phyloP scores from a whole-genome alignment of 495 filamentous ascomycete species.

The Aspergillus nidulans region DNA sequence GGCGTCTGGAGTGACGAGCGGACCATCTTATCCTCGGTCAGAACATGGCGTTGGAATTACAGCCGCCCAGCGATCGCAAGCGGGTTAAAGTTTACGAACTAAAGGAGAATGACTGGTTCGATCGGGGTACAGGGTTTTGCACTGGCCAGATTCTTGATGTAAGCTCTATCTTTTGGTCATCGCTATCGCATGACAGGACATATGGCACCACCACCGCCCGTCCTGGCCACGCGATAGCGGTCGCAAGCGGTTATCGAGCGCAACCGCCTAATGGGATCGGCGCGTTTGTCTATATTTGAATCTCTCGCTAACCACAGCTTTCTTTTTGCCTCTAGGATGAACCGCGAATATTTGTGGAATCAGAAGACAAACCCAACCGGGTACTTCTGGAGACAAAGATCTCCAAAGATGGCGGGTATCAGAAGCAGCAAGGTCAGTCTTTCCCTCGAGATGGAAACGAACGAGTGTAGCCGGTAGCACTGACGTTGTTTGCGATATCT shows the following conservation, averaged over 20 bases:
- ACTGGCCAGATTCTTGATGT: slow-evolving; percentile 73
- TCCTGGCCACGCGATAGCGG: slow-evolving; percentile 10
- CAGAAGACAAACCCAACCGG: slow-evolving; percentile 83
- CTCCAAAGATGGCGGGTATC: slow-evolving; percentile 90
- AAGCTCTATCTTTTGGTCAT: slow-evolving; percentile 37
- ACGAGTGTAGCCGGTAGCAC: slow-evolving; percentile 2
- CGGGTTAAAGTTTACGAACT: slow-evolving; percentile 99
- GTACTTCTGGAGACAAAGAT: slow-evolving; percentile 84
- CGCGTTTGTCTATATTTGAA: not conserved
- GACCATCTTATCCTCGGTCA: slow-evolving; percentile 25
- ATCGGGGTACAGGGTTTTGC: slow-evolving; percentile 95
- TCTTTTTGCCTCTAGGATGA: slow-evolving; percentile 54
- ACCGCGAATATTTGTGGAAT: slow-evolving; percentile 83
- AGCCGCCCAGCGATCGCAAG: slow-evolving; percentile 80
- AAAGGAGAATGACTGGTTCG: slow-evolving; percentile 98
- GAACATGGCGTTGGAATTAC: slow-evolving; percentile 83
- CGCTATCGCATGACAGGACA: slow-evolving; percentile 11
- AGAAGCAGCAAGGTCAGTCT: slow-evolving; percentile 88
- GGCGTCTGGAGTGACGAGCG: slow-evolving; percentile 42
- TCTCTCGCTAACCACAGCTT: slow-evolving; percentile 10
- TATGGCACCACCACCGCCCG: slow-evolving; percentile 8
- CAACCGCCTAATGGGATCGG: slow-evolving; percentile 16
- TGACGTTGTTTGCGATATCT: slow-evolving; percentile 23
- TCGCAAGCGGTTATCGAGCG: slow-evolving; percentile 12
- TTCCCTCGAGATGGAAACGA: not conserved